Percentiles rank a stretch among this genome's conserved stretches.
These are phyloP conservation scores for Hura crepitans DNA, from an alignment of 441 rosid genomes.

Conservation along the genomic window DNA sequence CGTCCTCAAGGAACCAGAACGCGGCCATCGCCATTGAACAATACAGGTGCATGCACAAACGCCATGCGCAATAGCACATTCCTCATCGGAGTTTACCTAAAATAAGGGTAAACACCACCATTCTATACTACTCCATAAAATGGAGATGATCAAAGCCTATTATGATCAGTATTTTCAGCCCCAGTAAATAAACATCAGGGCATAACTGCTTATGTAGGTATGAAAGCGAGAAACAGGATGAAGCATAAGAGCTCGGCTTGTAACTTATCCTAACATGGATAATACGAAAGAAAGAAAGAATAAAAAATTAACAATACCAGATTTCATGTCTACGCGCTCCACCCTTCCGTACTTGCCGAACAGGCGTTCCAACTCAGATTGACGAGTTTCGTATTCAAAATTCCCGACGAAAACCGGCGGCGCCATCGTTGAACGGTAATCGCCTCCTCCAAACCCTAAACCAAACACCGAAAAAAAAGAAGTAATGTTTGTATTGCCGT, in stretches of 20 bases:
- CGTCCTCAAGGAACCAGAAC: too few species aligned
- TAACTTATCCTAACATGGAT: neutral
- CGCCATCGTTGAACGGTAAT: conserved; percentile 28
- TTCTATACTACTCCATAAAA: neutral
- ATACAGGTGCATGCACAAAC: too few species aligned
- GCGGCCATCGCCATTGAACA: too few species aligned
- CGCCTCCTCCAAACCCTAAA: conserved; percentile 11
- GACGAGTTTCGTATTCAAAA: conserved; percentile 79
- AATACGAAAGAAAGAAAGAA: neutral
- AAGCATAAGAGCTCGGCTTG: neutral
- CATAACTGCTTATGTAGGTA: neutral
- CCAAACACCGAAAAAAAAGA: neutral
- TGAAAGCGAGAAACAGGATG: neutral
- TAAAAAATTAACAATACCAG: conserved; percentile 41
- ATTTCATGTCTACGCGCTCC: conserved; percentile 84
- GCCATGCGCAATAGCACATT: too few species aligned
- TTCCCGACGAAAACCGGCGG: conserved; percentile 76
- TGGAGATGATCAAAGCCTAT: neutral
- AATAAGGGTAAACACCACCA: neutral
- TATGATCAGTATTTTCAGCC: neutral
- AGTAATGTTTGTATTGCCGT: neutral
- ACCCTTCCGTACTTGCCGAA: conserved; percentile 70
- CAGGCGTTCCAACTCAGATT: conserved; percentile 63
- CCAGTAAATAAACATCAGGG: neutral
- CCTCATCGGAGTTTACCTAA: too few species aligned